phyloP scores from a whole-genome alignment of 1,139 yeast species.

The Candida dubliniensis region DNA sequence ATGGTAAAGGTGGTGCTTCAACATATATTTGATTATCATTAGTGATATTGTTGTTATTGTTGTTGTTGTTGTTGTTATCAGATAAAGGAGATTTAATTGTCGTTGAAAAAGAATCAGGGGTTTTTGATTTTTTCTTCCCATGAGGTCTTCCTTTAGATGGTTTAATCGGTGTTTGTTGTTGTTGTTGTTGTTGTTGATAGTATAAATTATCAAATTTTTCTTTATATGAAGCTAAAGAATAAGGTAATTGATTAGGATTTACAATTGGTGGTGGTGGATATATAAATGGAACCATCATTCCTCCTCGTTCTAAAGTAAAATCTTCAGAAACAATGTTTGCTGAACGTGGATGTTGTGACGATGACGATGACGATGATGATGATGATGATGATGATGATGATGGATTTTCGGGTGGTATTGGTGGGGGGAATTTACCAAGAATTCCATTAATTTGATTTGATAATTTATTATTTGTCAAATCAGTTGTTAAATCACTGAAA shows the following conservation, averaged over 20 bases:
- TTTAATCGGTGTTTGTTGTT: constrained; percentile 2
- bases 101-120: background rate
- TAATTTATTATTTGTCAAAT: constrained; percentile 18
- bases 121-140: constrained; percentile 2
- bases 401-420: constrained; percentile 35
- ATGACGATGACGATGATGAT: constrained; percentile 11
- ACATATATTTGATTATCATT: constrained; percentile 15
- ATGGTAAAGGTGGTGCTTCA: constrained; percentile 46
- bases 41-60: background rate
- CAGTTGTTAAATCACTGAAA: constrained; percentile 34
- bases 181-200: constrained; percentile 8
- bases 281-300: constrained; percentile 48
- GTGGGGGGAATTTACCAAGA: constrained; percentile 41
- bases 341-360: constrained; percentile 5
- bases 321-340: no score
- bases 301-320: constrained; percentile 14
- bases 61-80: no score
- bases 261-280: constrained; percentile 46
- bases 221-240: constrained; percentile 18
- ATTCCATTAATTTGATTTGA: constrained; percentile 28
- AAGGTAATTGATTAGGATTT: constrained; percentile 25
- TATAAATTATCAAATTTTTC: constrained; percentile 5
- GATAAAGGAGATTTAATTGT: constrained; percentile 3
- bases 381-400: constrained; percentile 5
- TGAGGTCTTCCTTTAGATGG: background rate